phyloP scores from a whole-genome alignment of 1,284 basidiomycete genomes.

The Inonotus obliquus region DNA sequence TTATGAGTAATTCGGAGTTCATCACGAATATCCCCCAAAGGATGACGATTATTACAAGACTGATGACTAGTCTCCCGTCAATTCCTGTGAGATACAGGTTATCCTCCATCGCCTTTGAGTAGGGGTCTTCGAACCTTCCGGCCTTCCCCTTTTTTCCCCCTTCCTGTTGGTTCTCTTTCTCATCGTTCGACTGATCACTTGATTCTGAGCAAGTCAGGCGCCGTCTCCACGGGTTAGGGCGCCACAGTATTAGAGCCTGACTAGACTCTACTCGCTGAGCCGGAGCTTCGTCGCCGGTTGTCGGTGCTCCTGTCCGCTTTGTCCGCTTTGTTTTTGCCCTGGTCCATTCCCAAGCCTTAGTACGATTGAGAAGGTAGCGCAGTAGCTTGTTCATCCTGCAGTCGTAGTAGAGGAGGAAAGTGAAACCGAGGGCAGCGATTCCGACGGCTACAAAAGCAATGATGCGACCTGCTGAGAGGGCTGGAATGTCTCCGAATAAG shows the following conservation, averaged over 20 bases:
- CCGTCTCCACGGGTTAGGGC: too few relatives aligned
- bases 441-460: slow-evolving; percentile 20
- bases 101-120: background rate
- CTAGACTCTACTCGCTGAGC: too few relatives aligned
- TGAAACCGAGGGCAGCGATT: slow-evolving; percentile 17
- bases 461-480: slow-evolving; percentile 23
- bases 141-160: background rate
- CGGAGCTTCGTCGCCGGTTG: too few relatives aligned
- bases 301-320: too few relatives aligned
- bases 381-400: background rate
- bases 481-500: slow-evolving; percentile 25
- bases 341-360: too few relatives aligned
- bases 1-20: slow-evolving; percentile 28
- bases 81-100: slow-evolving; percentile 1
- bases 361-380: too few relatives aligned
- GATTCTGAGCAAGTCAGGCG: too few relatives aligned
- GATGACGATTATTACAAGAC: slow-evolving; percentile 20
- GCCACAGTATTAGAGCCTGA: too few relatives aligned
- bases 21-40: slow-evolving; percentile 25
- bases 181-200: background rate
- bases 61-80: slow-evolving; percentile 18
- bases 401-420: slow-evolving; percentile 12
- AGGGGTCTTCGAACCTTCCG: background rate
- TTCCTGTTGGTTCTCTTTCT: background rate
- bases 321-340: too few relatives aligned